Evolutionary conservation across 1,284 basidiomycete genomes (phyloP).

Genomic region (Meripilus lineatus): DNA sequence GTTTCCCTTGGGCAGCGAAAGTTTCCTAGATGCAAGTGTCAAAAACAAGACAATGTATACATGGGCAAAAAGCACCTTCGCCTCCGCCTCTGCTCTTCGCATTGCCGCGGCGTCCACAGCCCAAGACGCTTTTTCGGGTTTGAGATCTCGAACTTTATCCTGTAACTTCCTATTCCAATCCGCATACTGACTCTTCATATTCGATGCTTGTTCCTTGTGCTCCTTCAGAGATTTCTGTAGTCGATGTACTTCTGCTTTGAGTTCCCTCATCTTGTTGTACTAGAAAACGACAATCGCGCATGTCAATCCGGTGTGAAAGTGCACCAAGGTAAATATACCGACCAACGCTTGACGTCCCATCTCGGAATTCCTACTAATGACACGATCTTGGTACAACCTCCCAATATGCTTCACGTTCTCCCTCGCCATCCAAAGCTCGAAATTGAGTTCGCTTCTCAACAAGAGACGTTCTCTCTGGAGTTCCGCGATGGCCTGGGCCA

Average conservation of each 20-base stretch:
- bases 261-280: conserved; percentile 76
- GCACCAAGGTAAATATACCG: conserved; percentile 22
- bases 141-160: conserved; percentile 58
- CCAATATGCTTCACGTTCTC: conserved; percentile 78
- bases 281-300: conserved; percentile 22
- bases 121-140: conserved; percentile 68
- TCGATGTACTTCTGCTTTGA: conserved; percentile 55
- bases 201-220: conserved; percentile 58
- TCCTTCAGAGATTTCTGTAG: conserved; percentile 61
- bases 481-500: conserved; percentile 56
- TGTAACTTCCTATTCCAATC: conserved; percentile 71
- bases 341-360: conserved; percentile 78
- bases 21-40: conserved; percentile 41
- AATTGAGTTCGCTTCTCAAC: conserved; percentile 74
- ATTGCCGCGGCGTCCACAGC: conserved; percentile 54
- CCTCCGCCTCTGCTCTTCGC: conserved; percentile 60
- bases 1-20: conserved; percentile 61
- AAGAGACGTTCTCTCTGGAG: conserved; percentile 72
- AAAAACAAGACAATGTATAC: background rate
- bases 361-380: conserved; percentile 68
- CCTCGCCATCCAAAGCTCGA: conserved; percentile 75
- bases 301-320: background rate
- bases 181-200: conserved; percentile 60
- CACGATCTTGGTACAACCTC: conserved; percentile 68
- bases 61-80: conserved; percentile 38